Conservation (phyloP, 139 green algal species). For the Cymbomonas tetramitiformis region DNA sequence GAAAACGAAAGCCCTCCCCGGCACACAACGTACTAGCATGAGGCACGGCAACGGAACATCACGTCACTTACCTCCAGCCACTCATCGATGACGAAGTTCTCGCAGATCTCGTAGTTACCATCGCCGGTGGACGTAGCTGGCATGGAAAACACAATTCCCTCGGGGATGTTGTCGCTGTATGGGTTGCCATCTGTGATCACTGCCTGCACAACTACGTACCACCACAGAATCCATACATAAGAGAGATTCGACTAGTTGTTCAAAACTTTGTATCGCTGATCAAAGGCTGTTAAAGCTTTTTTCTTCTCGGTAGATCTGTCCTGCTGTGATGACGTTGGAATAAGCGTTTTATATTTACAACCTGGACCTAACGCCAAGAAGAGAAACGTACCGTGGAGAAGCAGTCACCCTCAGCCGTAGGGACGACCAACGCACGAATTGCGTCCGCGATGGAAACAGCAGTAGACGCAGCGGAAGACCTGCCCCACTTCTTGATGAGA, state of each 20-base stretch:
- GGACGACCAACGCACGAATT: slow-evolving; percentile 57
- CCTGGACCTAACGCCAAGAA: slow-evolving; percentile 22
- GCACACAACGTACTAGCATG: no score
- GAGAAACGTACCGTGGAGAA: no score
- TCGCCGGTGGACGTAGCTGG: slow-evolving; percentile 63
- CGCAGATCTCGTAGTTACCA: slow-evolving; percentile 69
- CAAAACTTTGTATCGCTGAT: not conserved
- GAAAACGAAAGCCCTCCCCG: no score
- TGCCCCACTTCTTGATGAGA: slow-evolving; percentile 87
- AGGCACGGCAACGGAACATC: no score
- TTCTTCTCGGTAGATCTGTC: not conserved
- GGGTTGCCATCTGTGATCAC: slow-evolving; percentile 74
- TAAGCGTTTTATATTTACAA: not conserved
- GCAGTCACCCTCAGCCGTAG: slow-evolving; percentile 70
- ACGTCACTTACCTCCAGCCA: no score
- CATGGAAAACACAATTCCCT: slow-evolving; percentile 77
- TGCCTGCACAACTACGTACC: slow-evolving; percentile 18
- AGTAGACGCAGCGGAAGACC: slow-evolving; percentile 70
- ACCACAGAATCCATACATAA: slow-evolving; percentile 1
- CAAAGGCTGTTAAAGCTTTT: slow-evolving; percentile 6
- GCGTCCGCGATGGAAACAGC: slow-evolving; percentile 76
- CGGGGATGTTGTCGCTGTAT: slow-evolving; percentile 68
- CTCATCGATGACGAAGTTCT: slow-evolving; percentile 62
- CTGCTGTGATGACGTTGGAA: not conserved
- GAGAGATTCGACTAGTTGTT: not conserved